Evolutionary conservation across 1,284 basidiomycete species (phyloP).

Genomic region (Rugosomyces carneus): DNA sequence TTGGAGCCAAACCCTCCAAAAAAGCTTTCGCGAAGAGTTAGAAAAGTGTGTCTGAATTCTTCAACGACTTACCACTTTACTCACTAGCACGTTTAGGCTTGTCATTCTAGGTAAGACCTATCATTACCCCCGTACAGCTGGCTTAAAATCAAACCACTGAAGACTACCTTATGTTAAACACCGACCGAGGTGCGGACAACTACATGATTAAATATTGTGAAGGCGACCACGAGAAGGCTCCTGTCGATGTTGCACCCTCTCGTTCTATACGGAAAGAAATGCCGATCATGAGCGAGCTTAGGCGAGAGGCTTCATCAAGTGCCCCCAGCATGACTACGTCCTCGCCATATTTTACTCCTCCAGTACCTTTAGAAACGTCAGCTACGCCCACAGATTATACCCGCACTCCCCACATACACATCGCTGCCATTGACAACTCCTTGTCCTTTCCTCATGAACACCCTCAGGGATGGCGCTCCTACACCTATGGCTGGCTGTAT

Average conservation of each 20-base stretch:
- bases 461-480: constrained; percentile 85
- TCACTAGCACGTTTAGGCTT: constrained; percentile 39
- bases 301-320: constrained; percentile 38
- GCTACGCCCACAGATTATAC: constrained; percentile 36
- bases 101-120: constrained; percentile 63
- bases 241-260: constrained; percentile 73
- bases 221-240: constrained; percentile 63
- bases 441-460: constrained; percentile 88
- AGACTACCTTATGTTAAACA: constrained; percentile 90
- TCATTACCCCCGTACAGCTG: not conserved
- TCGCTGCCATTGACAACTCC: constrained; percentile 91
- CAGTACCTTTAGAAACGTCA: constrained; percentile 26
- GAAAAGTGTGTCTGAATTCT: constrained; percentile 59
- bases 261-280: constrained; percentile 57
- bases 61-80: not conserved
- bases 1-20: constrained; percentile 74
- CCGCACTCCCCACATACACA: constrained; percentile 62
- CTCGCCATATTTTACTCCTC: constrained; percentile 29
- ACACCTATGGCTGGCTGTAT: constrained; percentile 90
- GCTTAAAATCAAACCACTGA: constrained; percentile 7
- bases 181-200: constrained; percentile 79
- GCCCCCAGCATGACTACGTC: constrained; percentile 33
- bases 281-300: constrained; percentile 65
- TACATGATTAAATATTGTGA: constrained; percentile 88
- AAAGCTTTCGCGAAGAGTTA: constrained; percentile 79